Conservation (phyloP, 345 rosid species). For the Psidium friedrichsthalianum region DNA sequence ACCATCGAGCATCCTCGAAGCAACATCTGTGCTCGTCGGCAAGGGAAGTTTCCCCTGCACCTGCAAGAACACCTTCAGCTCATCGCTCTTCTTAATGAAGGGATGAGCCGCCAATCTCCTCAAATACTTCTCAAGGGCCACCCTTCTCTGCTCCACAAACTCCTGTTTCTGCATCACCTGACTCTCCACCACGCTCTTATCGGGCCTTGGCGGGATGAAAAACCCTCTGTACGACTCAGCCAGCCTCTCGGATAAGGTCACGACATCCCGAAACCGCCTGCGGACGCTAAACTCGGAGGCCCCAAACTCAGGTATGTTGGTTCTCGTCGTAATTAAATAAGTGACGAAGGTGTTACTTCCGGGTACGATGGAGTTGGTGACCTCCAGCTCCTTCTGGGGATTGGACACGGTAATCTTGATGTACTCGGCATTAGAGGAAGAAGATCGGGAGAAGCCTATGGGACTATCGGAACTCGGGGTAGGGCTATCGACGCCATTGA, state of each 20-base stretch:
- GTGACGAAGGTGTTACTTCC: slow-evolving; percentile 69
- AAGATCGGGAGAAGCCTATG: slow-evolving; percentile 37
- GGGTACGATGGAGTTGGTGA: slow-evolving; percentile 62
- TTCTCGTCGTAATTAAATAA: slow-evolving; percentile 70
- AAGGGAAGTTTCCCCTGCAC: slow-evolving; percentile 70
- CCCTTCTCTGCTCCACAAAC: slow-evolving; percentile 87
- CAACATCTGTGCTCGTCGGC: slow-evolving; percentile 62
- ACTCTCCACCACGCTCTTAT: slow-evolving; percentile 87
- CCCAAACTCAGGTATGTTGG: slow-evolving; percentile 62
- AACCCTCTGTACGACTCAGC: slow-evolving; percentile 80
- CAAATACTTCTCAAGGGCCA: slow-evolving; percentile 82
- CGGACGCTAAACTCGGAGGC: slow-evolving; percentile 63
- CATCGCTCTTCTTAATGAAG: slow-evolving; percentile 69
- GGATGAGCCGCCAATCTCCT: slow-evolving; percentile 64
- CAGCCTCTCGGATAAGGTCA: slow-evolving; percentile 69
- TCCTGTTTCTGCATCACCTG: slow-evolving; percentile 99
- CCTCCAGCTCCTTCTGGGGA: slow-evolving; percentile 79
- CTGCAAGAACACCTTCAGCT: slow-evolving; percentile 67
- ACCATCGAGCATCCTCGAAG: slow-evolving; percentile 90
- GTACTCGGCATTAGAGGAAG: slow-evolving; percentile 45
- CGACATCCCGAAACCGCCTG: slow-evolving; percentile 76
- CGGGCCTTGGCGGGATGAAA: slow-evolving; percentile 84
- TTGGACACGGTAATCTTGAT: slow-evolving; percentile 74
- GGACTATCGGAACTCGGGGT: slow-evolving; percentile 27
- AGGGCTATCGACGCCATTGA: slow-evolving; percentile 46